A percentile compares a stretch with the other conserved stretches of the same genome.
Conservation (phyloP, 306 rosid genomes). For the Quercus robur region DNA sequence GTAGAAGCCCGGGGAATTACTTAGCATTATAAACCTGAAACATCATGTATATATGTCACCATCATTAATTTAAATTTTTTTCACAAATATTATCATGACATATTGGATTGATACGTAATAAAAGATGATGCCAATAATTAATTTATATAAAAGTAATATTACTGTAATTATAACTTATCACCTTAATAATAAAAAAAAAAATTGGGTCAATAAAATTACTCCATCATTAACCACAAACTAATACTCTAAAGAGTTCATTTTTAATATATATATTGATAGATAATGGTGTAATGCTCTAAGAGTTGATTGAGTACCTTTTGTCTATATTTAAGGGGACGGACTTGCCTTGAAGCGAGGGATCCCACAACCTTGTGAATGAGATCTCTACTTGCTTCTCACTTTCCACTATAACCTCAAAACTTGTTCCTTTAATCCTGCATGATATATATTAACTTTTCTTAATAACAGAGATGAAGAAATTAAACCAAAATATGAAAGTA, state of each 20-base stretch:
- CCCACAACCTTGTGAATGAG: constrained; percentile 82
- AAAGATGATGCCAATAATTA: accelerated
- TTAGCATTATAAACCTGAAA: constrained; percentile 75
- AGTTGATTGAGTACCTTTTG: constrained; percentile 58
- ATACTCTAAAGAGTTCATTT: too few species aligned
- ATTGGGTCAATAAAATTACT: too few species aligned
- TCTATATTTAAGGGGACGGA: constrained; percentile 81
- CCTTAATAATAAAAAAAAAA: too few species aligned
- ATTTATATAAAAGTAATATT: too few species aligned
- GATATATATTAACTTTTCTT: neutral
- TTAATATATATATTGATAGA: too few species aligned
- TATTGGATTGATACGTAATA: too few species aligned
- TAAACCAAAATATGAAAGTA: too few species aligned
- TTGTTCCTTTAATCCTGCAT: constrained; percentile 72
- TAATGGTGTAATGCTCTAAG: too few species aligned
- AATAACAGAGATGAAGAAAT: too few species aligned
- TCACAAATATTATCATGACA: too few species aligned
- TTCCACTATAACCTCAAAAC: constrained; percentile 62
- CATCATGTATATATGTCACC: neutral
- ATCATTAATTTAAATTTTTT: neutral
- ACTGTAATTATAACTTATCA: too few species aligned
- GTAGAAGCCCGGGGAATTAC: constrained; percentile 83
- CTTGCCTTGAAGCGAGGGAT: constrained; percentile 78
- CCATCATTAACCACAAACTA: too few species aligned
- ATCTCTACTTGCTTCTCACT: constrained; percentile 80